phyloP scores from a whole-genome alignment of 2,329 filamentous ascomycete genomes.

The Colletotrichum sp. region DNA sequence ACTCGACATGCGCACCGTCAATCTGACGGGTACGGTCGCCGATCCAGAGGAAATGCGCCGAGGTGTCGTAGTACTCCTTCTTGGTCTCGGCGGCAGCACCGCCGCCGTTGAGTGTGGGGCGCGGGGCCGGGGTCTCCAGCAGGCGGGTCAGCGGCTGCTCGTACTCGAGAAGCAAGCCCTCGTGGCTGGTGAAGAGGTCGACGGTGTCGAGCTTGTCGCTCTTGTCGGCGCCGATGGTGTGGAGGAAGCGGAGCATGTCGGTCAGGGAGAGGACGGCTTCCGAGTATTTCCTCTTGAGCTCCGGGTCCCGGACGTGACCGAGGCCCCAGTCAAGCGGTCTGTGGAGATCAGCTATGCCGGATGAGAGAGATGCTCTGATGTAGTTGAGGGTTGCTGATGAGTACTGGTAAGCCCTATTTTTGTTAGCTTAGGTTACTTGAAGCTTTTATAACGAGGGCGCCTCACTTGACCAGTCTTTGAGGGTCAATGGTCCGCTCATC shows the following conservation, averaged over 20 bases:
- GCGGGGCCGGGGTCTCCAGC: constrained; percentile 65
- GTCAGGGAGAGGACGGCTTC: constrained; percentile 85
- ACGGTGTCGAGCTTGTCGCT: constrained; percentile 86
- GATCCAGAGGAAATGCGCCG: constrained; percentile 97
- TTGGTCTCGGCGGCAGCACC: constrained; percentile 29
- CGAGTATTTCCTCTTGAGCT: constrained; percentile 85
- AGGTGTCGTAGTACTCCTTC: constrained; percentile 88
- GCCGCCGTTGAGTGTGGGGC: constrained; percentile 26
- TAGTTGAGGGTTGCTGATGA: constrained; percentile 96
- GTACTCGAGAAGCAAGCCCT: constrained; percentile 92
- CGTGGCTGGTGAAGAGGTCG: constrained; percentile 94
- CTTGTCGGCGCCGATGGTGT: constrained; percentile 88
- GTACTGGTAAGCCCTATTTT: constrained; percentile 83
- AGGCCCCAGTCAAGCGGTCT: constrained; percentile 94
- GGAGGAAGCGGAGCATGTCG: constrained; percentile 92
- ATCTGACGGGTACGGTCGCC: constrained; percentile 95
- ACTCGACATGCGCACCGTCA: constrained; percentile 93
- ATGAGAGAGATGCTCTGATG: constrained; percentile 80
- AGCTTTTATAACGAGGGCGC: not conserved
- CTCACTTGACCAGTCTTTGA: constrained; percentile 74
- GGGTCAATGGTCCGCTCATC: constrained; percentile 84
- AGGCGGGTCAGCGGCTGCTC: constrained; percentile 85
- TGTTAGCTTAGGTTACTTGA: not conserved
- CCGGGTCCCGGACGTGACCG: constrained; percentile 85
- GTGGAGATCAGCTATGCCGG: constrained; percentile 92